Conservation (phyloP, 2,329 filamentous ascomycete genomes). For the Aureobasidium leucospermi region DNA sequence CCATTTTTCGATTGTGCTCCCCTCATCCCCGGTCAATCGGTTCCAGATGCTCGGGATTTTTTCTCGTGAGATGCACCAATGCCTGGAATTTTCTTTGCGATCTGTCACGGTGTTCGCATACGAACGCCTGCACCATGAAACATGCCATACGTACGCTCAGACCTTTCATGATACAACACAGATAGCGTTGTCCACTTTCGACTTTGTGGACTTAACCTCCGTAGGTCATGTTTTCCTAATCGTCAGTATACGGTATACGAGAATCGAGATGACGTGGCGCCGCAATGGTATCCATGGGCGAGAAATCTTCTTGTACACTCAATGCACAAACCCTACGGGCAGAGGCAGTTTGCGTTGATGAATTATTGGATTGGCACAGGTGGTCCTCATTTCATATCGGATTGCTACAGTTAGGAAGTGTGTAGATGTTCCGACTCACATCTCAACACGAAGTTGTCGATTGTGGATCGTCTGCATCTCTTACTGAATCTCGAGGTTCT, state of each 20-base stretch:
- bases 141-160: neutral
- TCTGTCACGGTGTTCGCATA: constrained; percentile 1
- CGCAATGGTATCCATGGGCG: neutral
- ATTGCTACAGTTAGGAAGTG: neutral
- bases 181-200: neutral
- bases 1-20: neutral
- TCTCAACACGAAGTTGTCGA: neutral
- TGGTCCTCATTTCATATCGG: neutral
- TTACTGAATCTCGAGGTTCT: constrained; percentile 28
- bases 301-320: neutral
- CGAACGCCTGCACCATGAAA: neutral
- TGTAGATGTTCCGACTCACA: neutral
- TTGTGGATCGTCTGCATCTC: neutral
- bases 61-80: neutral
- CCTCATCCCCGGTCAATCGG: neutral
- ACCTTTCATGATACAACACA: too few species aligned
- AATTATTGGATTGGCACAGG: neutral
- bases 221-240: neutral
- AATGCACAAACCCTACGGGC: neutral
- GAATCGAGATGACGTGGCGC: neutral
- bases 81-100: neutral
- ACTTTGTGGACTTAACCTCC: neutral
- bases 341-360: neutral
- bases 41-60: neutral
- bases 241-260: neutral